Base-by-base conservation (phyloP, 78 protist species). In the Thecamonas trahens region DNA sequence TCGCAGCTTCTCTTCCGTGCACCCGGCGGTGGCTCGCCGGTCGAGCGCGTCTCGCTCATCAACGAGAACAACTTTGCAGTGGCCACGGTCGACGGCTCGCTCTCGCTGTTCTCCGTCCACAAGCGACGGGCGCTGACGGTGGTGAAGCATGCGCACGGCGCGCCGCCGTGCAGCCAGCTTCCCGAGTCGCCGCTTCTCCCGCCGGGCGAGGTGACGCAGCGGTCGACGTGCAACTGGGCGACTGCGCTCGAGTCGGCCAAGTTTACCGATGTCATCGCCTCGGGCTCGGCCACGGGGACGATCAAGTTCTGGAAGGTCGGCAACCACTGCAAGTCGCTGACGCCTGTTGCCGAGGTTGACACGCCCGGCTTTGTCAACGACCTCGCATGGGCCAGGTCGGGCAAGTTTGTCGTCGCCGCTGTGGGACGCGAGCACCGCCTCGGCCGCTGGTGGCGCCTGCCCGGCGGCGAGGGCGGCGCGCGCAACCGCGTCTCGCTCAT, bases 391-490 rank as follows among this genome's bases (percentile, higher is more conserved):
- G 6, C 68, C 18, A 6, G 20, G 20, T 6, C 6, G 6, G 37
- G 18, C 29, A 6, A 11, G 18, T 44, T 38, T 11, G 52, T 11
- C 32, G 29, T 34, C 52, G 39, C 58, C 11, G 44, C 61, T 6
- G 68, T 11, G 18, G 68, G 61, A 6, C 39, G 9, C 18, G 68
- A 63, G 11, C 68, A 63, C 11, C 39, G 68, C 29, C 52, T 63
- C 29, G 68, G 68, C 29, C 6, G 68, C 6, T 63, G 68, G 68
- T n/a, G n/a, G n/a, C n/a, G n/a, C n/a, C n/a, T n/a, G n/a, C n/a
- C n/a, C n/a, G n/a, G n/a, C n/a, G n/a, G n/a, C n/a, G n/a, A n/a
- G n/a, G n/a, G n/a, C n/a, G n/a, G n/a, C n/a, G n/a, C n/a, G n/a
- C n/a, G n/a, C n/a, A n/a, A n/a, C n/a, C n/a, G n/a, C n/a, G n/a